These are phyloP conservation scores for Amorphotheca resinae DNA, from an alignment of 495 filamentous ascomycete species.

Conservation along the genomic window DNA sequence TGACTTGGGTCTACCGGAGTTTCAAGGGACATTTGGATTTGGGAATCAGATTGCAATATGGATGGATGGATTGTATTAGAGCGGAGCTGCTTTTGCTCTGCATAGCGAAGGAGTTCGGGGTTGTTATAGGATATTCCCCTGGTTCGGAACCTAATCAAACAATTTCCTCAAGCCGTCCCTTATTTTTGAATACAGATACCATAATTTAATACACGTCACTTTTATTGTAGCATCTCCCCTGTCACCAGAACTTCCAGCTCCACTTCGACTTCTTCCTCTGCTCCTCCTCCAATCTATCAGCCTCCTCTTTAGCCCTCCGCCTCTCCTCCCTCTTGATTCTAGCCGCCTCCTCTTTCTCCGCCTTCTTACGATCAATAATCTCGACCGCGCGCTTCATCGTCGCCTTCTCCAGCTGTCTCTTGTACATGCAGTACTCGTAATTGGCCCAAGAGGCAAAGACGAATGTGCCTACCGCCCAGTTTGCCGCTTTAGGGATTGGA, in stretches of 20 bases:
- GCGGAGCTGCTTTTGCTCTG: neutral
- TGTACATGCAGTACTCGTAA: constrained; percentile 72
- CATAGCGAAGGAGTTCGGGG: neutral
- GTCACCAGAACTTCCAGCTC: constrained; percentile 44
- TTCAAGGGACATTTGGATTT: neutral
- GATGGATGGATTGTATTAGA: neutral
- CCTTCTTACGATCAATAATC: constrained; percentile 61
- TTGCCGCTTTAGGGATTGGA: constrained; percentile 46
- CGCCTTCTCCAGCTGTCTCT: constrained; percentile 54
- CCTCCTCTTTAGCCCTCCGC: constrained; percentile 34
- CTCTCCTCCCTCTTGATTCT: constrained; percentile 42
- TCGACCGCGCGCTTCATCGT: constrained; percentile 72
- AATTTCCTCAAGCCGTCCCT: no score
- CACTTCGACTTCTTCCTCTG: constrained; percentile 24
- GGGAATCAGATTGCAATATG: neutral
- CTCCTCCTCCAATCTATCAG: constrained; percentile 25
- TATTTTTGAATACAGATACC: neutral
- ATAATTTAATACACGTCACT: no score
- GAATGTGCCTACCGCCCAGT: constrained; percentile 77
- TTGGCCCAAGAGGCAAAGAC: constrained; percentile 46
- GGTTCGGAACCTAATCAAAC: no score
- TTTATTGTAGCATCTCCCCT: no score
- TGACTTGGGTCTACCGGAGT: neutral
- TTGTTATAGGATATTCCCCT: neutral
- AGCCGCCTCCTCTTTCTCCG: constrained; percentile 45